Base-by-base conservation (phyloP, 108 stramenopile species). In the Aurantiochytrium sp. region DNA sequence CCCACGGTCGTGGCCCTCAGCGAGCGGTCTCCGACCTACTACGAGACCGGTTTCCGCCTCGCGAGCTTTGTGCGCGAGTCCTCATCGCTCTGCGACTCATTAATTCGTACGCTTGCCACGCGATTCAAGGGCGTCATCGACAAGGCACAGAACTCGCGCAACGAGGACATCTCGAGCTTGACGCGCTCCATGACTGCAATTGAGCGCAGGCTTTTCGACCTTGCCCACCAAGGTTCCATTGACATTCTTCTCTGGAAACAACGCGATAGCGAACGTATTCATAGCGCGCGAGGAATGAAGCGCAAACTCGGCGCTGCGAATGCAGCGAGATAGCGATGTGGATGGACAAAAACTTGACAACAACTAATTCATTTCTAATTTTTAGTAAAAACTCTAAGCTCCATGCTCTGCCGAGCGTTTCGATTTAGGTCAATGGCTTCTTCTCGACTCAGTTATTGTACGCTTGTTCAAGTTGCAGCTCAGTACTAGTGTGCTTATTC, bases 71-170 rank as follows among this genome's bases (percentile, higher is more conserved):
- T 53, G 25, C 45, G 76, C 49, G 76, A 83, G 19, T 53, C 43
- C 51, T 25, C n/a, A 0, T 18, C 76, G 51, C 45, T 83, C 6
- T n/a, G 44, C 16, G 18, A 23, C 4, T 21, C 49, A 18, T 16
- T 83, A 12, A 23, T 53, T 6, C 19, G 51, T 12, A 25, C 51
- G 12, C 76, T 83, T 18, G 76, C 76, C 45, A 23, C 49, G 18
- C 45, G 76, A 1, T 23, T 45, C 51, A 47, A 83, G 28, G 76
- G 49, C 23, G 49, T 83, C 28, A 25, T 83, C 25, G 76, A 83
- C 28, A 83, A 83, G 76, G 76, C 76, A 6, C 76, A 83, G 28
- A 83, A 83, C 76, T 83, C 76, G 43, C 76, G 76, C n/a, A 83
- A 83, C 28, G 76, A 83, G 23, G 76, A 83, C 28, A 47, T 83